phyloP scores from a whole-genome alignment of 2,329 filamentous ascomycete genomes.

The Diplodia scrobiculata region DNA sequence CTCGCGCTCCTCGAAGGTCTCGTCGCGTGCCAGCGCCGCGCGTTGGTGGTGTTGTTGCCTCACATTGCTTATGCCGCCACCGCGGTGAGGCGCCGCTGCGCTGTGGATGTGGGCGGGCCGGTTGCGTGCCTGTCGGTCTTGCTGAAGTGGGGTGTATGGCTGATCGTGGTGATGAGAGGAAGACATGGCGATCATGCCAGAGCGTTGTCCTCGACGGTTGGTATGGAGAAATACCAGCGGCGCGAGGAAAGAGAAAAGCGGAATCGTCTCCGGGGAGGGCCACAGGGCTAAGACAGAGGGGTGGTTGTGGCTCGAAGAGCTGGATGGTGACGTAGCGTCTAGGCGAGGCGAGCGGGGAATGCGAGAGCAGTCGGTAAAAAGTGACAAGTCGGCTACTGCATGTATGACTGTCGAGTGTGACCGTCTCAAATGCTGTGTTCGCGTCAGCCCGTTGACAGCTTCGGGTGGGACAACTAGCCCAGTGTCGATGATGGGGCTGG shows the following conservation, averaged over 20 bases:
- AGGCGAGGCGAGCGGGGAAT: neutral
- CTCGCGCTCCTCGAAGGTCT: slow-evolving; percentile 39
- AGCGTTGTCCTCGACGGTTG: neutral
- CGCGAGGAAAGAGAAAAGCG: too few relatives aligned
- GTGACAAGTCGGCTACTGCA: slow-evolving; percentile 14
- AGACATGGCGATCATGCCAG: neutral
- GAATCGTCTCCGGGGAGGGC: neutral
- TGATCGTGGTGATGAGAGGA: slow-evolving; percentile 3
- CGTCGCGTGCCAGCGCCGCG: slow-evolving; percentile 28
- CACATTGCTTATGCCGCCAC: neutral
- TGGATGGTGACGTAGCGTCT: neutral
- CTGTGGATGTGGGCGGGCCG: slow-evolving; percentile 28
- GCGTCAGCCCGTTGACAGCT: neutral
- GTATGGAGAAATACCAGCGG: neutral
- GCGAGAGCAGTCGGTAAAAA: neutral
- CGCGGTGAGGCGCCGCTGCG: neutral
- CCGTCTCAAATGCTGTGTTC: slow-evolving; percentile 13
- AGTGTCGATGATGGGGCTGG: neutral
- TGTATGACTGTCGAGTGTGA: neutral
- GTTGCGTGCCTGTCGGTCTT: slow-evolving; percentile 38
- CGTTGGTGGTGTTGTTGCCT: neutral
- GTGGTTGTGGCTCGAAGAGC: neutral
- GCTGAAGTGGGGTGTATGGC: slow-evolving; percentile 35
- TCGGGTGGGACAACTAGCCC: neutral
- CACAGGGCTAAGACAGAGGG: neutral